phyloP scores from a whole-genome alignment of 2,329 filamentous ascomycete genomes.

The Aspergillus vadensis region DNA sequence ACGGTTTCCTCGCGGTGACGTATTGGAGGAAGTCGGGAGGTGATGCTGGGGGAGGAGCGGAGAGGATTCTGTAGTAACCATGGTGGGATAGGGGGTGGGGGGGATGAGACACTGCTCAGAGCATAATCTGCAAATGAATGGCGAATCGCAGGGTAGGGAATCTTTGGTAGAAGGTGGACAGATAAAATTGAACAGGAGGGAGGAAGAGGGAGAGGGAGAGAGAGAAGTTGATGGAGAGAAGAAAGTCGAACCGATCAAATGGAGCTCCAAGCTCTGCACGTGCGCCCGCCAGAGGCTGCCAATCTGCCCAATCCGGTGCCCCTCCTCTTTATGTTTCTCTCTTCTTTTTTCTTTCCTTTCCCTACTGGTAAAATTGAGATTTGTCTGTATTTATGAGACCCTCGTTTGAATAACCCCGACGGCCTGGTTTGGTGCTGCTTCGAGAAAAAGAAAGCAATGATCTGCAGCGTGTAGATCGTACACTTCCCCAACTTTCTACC shows the following conservation, averaged over 20 bases:
- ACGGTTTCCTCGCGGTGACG: constrained; percentile 43
- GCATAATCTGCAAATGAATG: background rate
- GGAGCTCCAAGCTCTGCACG: constrained; percentile 26
- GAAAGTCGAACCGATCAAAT: constrained; percentile 7
- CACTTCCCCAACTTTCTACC: background rate
- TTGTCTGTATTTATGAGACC: too few species aligned
- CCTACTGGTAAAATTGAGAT: background rate
- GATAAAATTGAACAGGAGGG: background rate
- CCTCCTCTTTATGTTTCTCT: background rate
- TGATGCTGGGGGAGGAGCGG: constrained; percentile 44
- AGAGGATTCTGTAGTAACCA: constrained; percentile 44
- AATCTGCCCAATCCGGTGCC: constrained; percentile 11
- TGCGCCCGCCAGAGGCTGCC: constrained; percentile 20
- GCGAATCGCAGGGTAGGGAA: background rate
- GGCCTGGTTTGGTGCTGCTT: background rate
- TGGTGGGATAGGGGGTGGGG: constrained; percentile 18
- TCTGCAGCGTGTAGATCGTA: background rate
- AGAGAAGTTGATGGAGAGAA: constrained; percentile 13
- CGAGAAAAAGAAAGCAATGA: background rate
- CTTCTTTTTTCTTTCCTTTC: background rate
- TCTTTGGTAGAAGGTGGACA: background rate
- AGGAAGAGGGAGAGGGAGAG: background rate
- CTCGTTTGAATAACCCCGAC: too few species aligned
- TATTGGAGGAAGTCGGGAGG: constrained; percentile 30
- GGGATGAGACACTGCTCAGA: constrained; percentile 8